Base-by-base conservation (phyloP, 2,329 filamentous ascomycete species). In the Aspergillus sp. region DNA sequence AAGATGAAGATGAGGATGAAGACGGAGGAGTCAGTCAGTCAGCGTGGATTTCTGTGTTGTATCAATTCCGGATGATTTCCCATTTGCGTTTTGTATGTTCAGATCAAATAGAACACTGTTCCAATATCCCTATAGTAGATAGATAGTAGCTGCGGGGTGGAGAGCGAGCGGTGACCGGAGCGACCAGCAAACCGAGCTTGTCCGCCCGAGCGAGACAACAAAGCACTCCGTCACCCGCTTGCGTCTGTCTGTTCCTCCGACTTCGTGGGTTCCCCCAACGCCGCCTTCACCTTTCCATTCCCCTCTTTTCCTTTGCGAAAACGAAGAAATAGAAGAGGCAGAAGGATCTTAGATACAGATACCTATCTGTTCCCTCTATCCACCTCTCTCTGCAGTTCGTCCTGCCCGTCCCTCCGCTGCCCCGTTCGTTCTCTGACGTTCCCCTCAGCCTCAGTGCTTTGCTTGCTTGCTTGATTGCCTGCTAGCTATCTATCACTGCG, bases 141-240 rank as follows among this genome's bases (percentile, higher is more conserved):
- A 3, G 19, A 6, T 23, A 3, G 41, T 45, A 23, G 19, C 19
- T 19, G 21, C 19, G 65, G 62, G 65, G 66, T 66, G 67, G 60
- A 58, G 60, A 62, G 59, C 58, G 60, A 65, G 65, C 66, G 66
- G 66, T 68, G 66, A 67, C 66, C 61, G 61, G 61, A 30, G 62
- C 63, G 62, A 67, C 65, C 36, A 55, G 39, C 39, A 59, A 51
- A 38, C 55, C 58, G 49, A 59, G 39, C 59, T 57, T 52, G 25
- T 30, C 47, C 47, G 47, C 47, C 47, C 25, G 45, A 49, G 61
- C 65, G 64, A 36, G 32, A 69, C 66, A 67, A 67, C 67, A 68
- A 64, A 68, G 63, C 65, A 67, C 48, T 50, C 63, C 58, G 59
- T 65, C 62, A 62, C 62, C 55, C 47, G 47, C 47, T 50, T 50